Base-by-base conservation (phyloP, 2,329 filamentous ascomycete species). In the Pyrenophora seminiperda region DNA sequence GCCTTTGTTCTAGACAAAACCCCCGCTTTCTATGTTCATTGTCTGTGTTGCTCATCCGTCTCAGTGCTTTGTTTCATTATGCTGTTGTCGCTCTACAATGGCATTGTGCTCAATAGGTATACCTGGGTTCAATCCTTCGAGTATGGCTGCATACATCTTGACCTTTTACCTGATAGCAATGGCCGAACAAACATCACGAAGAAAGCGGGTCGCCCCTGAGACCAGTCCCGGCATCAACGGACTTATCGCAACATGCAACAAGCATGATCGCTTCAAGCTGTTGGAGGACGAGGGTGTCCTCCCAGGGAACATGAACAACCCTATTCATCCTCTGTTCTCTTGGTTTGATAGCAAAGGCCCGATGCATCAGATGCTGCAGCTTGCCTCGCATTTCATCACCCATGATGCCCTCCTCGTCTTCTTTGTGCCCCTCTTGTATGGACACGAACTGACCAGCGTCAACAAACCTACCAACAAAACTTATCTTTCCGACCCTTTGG, bases 351-450 rank as follows among this genome's bases (percentile, higher is more conserved):
- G 42, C 9, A 31, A 55, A 31, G 37, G 41, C 17, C 53, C 54
- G 7, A 41, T 68, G 37, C 45, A 56, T 6, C 65, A 64, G 31
- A 54, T 59, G 40, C 59, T 73, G 20, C 65, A 55, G 17, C 57
- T 73, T 11, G 70, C 69, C 15, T 72, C 70, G 3, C 66, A 68
- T 18, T 70, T 70, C 33, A 54, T 73, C n/a, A 40, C 58, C 6
- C 49, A 65, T 18, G 63, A 69, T 15, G 55, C 60, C 9, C 47
- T 67, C 14, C 55, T 73, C 4, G 53, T 58, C 29, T 73, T 70
- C 45, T 73, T 70, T 34, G 53, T 71, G 15, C 59, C 61, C 4
- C 52, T 70, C 17, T 46, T 68, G 1, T 63, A 66, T 24, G 70
- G 70, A 20, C 49, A 37, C 20, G 43, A 58, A 22, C 34, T 65